A percentile compares a stretch with the other conserved stretches of the same genome.
Conservation (phyloP, 108 stramenopile species). For the Fistulifera solaris region DNA sequence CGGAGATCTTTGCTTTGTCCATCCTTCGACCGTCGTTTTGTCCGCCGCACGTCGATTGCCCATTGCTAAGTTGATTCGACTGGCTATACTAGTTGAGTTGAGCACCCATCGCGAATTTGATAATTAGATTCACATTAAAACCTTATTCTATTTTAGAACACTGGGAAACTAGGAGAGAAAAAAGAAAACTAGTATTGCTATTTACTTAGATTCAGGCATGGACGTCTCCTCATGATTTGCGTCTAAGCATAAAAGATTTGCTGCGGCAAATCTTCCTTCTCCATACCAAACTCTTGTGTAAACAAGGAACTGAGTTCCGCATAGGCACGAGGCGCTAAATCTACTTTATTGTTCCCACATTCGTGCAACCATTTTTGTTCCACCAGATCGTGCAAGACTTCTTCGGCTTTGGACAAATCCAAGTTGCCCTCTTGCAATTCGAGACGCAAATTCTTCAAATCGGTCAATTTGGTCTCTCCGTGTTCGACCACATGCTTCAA, state of each 20-base stretch:
- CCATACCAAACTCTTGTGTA: conserved; percentile 3
- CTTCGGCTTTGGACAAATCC: neutral
- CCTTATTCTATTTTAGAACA: no score
- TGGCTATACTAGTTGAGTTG: no score
- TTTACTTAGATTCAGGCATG: no score
- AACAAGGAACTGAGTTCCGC: neutral
- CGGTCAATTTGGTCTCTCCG: neutral
- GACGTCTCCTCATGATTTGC: no score
- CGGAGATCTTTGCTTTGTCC: no score
- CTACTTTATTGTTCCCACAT: neutral
- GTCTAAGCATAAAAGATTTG: neutral
- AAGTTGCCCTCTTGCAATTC: neutral
- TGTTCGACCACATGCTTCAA: neutral
- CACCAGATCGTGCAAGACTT: neutral
- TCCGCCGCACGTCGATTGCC: no score
- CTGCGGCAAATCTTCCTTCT: conserved; percentile 5
- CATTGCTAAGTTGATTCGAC: no score
- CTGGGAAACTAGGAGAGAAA: no score
- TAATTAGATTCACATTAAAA: no score
- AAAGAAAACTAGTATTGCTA: no score
- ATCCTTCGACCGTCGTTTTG: no score
- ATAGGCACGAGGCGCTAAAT: neutral
- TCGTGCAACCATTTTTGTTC: neutral
- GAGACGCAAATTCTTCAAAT: neutral
- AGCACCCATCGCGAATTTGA: no score